Base-by-base conservation (phyloP, 345 rosid genomes). In the Firmiana major region DNA sequence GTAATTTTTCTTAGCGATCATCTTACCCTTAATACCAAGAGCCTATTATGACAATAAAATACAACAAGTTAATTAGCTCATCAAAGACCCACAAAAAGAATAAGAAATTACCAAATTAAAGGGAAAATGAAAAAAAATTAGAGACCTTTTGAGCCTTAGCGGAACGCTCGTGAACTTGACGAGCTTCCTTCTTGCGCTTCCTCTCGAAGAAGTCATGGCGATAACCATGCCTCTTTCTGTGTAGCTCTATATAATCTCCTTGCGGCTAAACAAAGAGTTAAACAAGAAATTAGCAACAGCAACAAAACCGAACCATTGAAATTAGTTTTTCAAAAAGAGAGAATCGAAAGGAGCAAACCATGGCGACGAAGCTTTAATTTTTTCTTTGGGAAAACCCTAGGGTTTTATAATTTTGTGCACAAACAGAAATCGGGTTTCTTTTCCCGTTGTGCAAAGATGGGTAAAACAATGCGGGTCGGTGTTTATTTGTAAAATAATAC, bases 141-240 rank as follows among this genome's bases (percentile, higher is more conserved):
- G 75, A 51, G 38, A 89, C 93, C 78, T 82, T 87, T 74, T 89
- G 98, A 66, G 99, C 98, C 64, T 42, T 82, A 34, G 79, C 78
- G 71, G 99, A 95, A 79, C 75, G 94, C 83, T 88, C 88, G 85
- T 95, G 97, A 75, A 85, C 93, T 75, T 81, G 83, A 84, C 99
- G 99, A 42, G 98, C 98, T 87, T 90, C 88, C 90, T 82, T 93
- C 96, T 95, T 93, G 80, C 97, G 94, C 88, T 87, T 85, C 40
- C 92, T 90, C 85, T 93, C 99, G 82, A 83, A 82, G 84, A 86
- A 84, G 66, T 96, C 99, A 76, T 63, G 87, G 72, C 97, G 97
- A 79, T 84, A 82, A 60, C 98, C 99, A 90, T 90, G 6, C 69
- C 92, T 88, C 98, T 96, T 93, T 85, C 85, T 84, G 92, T 89